Evolutionary conservation across 805 yeast species (phyloP).

Genomic region (Candida corydali): DNA sequence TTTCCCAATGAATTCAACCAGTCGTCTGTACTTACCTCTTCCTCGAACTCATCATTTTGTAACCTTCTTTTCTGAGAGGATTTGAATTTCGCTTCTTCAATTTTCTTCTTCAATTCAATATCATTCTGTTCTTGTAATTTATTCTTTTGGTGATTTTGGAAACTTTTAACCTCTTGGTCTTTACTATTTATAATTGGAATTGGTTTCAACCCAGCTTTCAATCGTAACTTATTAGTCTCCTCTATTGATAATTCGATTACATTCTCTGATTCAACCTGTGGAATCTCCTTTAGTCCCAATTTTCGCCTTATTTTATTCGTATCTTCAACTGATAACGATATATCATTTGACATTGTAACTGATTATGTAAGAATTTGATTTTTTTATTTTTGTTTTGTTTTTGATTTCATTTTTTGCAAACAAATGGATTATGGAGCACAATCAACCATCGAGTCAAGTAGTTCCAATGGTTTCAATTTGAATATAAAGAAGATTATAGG

Average conservation of each 20-base stretch:
- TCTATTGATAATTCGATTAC: slow-evolving; percentile 33
- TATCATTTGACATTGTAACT: slow-evolving; percentile 16
- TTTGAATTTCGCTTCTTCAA: slow-evolving; percentile 17
- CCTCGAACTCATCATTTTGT: slow-evolving; percentile 21
- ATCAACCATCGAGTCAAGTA: neutral
- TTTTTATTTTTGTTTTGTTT: slow-evolving; percentile 1
- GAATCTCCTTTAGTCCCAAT: slow-evolving; percentile 39
- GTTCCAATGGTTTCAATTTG: slow-evolving; percentile 2
- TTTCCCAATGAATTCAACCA: slow-evolving; percentile 35
- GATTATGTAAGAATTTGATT: neutral
- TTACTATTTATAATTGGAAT: slow-evolving; percentile 16
- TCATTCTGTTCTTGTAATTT: slow-evolving; percentile 14
- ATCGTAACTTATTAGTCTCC: slow-evolving; percentile 54
- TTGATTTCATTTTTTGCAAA: neutral
- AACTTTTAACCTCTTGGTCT: slow-evolving; percentile 15
- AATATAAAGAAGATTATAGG: slow-evolving; percentile 28
- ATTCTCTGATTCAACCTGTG: slow-evolving; percentile 20
- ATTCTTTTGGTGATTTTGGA: slow-evolving; percentile 13
- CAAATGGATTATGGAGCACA: too few species aligned
- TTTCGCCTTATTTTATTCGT: slow-evolving; percentile 38
- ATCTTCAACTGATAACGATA: slow-evolving; percentile 35
- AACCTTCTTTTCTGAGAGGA: slow-evolving; percentile 17
- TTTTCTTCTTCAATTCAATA: slow-evolving; percentile 12
- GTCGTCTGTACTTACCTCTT: slow-evolving; percentile 29
- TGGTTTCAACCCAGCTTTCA: slow-evolving; percentile 51